Conservation (phyloP, 192 early-diverging fungal genomes). For the Coemansia sp. region DNA sequence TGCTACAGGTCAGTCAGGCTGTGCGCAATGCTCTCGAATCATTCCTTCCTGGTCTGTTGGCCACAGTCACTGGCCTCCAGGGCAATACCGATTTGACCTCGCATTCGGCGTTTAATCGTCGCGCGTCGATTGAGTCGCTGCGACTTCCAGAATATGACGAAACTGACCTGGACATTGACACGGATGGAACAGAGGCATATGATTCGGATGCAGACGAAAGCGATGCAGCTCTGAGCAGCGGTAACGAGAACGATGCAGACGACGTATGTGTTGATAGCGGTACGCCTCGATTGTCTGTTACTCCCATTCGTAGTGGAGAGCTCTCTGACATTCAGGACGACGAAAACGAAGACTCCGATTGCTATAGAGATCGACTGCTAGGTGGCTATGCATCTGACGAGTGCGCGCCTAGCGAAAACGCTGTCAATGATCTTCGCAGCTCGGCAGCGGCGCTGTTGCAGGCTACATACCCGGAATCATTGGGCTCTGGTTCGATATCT, state of each 20-base stretch:
- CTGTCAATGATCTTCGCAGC: constrained; percentile 32
- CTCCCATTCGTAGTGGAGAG: not conserved
- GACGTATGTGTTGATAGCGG: not conserved
- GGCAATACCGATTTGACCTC: constrained; percentile 48
- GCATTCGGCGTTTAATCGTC: constrained; percentile 40
- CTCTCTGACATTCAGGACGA: not conserved
- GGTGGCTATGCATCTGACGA: constrained; percentile 10
- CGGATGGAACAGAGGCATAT: constrained; percentile 31
- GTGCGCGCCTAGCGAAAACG: constrained; percentile 7
- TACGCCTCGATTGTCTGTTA: not conserved
- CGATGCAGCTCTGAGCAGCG: constrained; percentile 1
- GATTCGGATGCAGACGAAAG: constrained; percentile 17
- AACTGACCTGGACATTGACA: constrained; percentile 33
- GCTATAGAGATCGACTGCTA: constrained; percentile 5
- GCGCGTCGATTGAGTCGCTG: constrained; percentile 36
- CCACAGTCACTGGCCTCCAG: constrained; percentile 45
- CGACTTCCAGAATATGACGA: constrained; percentile 49
- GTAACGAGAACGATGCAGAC: constrained; percentile 2
- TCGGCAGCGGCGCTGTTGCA: constrained; percentile 43
- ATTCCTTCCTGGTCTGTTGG: constrained; percentile 47
- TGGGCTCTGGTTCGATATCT: constrained; percentile 41
- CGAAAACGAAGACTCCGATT: not conserved
- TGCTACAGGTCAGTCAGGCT: constrained; percentile 45
- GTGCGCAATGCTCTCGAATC: constrained; percentile 42
- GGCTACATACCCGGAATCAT: constrained; percentile 36